Evolutionary conservation across 495 filamentous ascomycete genomes (phyloP), one percentile per base, ranked within the genome.

Genomic region (Penicillium manginii): DNA sequence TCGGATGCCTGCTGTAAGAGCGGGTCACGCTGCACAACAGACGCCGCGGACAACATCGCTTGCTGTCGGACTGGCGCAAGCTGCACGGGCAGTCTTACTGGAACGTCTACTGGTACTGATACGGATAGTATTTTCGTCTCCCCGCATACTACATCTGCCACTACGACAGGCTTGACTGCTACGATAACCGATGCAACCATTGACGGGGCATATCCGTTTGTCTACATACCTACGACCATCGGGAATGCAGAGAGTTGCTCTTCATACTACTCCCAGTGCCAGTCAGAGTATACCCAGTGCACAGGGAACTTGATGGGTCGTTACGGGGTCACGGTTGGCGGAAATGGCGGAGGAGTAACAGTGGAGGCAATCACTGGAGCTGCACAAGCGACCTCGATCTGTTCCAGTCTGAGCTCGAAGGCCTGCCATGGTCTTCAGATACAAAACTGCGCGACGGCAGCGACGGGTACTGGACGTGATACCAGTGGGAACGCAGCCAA

Each of bases 191-290:
- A 77, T 39, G 78, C 77, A 7, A 75, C 80, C 0, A 61, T 77
- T 6, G 48, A 75, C 2, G 73, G 67, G 23, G 76, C 77, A 2
- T 92, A 87, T 65, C 81, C 86, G 12, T 91, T 90, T 66, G 75
- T 87, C 32, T 82, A 81, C 62, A 78, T 91, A 53, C 84, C 86
- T 31, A 91, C 89, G 1, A 81, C 80, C 42, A 90, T 90, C 59
- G 65, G 75, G 48, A 84, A 89, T 59, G 72, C 81, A 17, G 82
- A 76, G n/a, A 76, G 77, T 10, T 92, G 89, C 73, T 83, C 86
- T 1, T 83, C 84, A 12, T 89, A 89, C 62, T 83, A 87, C 69
- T 83, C 78, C 37, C 76, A 83, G 47, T 92, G 89, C 67, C 77
- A 84, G 64, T 78, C 74, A 33, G 87, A 90, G 64, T 88, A 86